phyloP scores from a whole-genome alignment of 1,139 yeast species.

The Candida dubliniensis region DNA sequence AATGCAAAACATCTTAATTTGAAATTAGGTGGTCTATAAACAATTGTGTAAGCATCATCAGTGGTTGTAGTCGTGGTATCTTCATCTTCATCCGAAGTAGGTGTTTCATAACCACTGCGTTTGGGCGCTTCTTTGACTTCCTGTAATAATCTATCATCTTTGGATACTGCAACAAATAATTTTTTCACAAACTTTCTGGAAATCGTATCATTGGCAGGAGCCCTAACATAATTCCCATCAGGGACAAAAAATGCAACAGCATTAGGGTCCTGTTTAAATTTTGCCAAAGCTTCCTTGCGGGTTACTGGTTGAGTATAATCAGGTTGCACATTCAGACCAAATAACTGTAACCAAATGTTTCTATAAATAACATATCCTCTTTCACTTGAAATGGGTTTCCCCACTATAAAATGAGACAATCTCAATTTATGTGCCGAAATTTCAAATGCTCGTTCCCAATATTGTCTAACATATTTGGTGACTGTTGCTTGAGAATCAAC shows the following conservation, averaged over 20 bases:
- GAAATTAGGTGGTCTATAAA: constrained; percentile 84
- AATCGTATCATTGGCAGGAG: constrained; percentile 79
- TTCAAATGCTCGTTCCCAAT: constrained; percentile 67
- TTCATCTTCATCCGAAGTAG: constrained; percentile 31
- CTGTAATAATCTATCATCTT: constrained; percentile 52
- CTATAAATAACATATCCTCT: constrained; percentile 70
- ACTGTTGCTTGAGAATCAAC: constrained; percentile 18
- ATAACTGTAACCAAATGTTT: constrained; percentile 41
- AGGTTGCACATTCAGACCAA: constrained; percentile 42
- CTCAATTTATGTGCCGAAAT: constrained; percentile 59
- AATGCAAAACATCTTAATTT: constrained; percentile 56
- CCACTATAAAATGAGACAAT: constrained; percentile 76
- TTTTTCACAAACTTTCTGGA: constrained; percentile 62
- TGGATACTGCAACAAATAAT: constrained; percentile 80
- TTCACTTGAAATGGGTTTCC: constrained; percentile 68
- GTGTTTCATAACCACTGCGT: constrained; percentile 13
- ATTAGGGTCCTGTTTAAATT: constrained; percentile 42
- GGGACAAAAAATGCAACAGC: constrained; percentile 61
- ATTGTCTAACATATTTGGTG: constrained; percentile 41
- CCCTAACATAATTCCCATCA: constrained; percentile 80
- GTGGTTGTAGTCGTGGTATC: constrained; percentile 39
- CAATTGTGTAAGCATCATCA: constrained; percentile 67
- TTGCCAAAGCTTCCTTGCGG: constrained; percentile 41
- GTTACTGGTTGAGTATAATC: constrained; percentile 63
- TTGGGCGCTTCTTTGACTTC: constrained; percentile 11